Evolutionary conservation across 1,284 basidiomycete species (phyloP), one percentile per base, ranked within the genome.

Genomic region (Ceratobasidium sp.): DNA sequence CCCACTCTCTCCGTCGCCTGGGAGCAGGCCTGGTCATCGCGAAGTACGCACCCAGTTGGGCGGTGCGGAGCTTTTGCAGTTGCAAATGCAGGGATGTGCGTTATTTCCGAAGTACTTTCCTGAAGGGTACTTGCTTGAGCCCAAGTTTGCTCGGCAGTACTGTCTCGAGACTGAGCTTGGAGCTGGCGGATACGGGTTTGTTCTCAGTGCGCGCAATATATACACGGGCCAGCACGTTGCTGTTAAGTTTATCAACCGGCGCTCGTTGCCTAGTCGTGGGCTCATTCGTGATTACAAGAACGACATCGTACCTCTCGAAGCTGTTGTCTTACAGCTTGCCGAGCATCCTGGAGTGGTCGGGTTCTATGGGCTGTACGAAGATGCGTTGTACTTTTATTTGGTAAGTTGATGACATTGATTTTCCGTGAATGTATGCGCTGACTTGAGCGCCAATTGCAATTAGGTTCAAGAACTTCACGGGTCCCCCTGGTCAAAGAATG

Each of bases 391-490:
- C 76, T 96, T 91, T 78, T 96, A 96, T 78, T 80, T 96, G 72
- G 93, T 93, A 76, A 73, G 88, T 82, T 40, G 25, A 1, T 27
- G 50, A n/a, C n/a, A 69, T 42, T 22, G 45, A 20, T 10, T 25
- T 31, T 55, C 20, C n/a, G 34, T 20, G n/a, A 8, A 34, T 58
- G 31, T 57, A 50, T 69, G 17, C 29, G 32, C 22, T 12, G 22
- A n/a, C 25, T 58, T n/a, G 47, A 49, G 65, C 58, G 57, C 42
- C 49, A 52, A 69, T 43, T 32, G 32, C 53, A 71, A 1, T 2
- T 72, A 95, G 92, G 86, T 96, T 25, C 93, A 95, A 83, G 94
- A 96, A 78, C 82, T 95, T 31, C 94, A 97, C 76, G 94, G 94
- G 27, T 87, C 88, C 13, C 93, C 94, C 1, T 96, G 94, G 94